These are phyloP conservation scores for Ophiostoma perfectum DNA, from an alignment of 2,329 filamentous ascomycete genomes.

Conservation along the genomic window DNA sequence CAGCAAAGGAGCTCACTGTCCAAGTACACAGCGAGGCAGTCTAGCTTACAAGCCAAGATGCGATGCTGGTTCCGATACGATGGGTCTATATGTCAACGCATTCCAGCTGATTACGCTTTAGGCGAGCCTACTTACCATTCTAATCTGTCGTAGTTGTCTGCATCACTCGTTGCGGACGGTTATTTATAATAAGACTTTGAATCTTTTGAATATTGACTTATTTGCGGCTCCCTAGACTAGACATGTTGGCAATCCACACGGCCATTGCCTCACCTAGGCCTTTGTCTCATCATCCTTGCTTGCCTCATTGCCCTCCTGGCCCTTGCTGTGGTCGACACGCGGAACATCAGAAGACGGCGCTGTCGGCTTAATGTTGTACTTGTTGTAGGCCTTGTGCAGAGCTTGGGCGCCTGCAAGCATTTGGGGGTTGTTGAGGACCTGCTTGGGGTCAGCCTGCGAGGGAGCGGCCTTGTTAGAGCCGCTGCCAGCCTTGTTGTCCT, in stretches of 20 bases:
- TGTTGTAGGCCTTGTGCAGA: constrained; percentile 20
- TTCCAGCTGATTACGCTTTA: too few species aligned
- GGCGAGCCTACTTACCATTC: too few species aligned
- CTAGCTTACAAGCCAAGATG: not conserved
- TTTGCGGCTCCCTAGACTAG: not conserved
- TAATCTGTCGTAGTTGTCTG: too few species aligned
- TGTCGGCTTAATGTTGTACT: constrained; percentile 20
- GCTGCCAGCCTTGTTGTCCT: constrained; percentile 11
- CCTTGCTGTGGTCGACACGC: not conserved
- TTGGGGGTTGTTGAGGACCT: constrained; percentile 58
- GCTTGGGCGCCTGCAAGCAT: constrained; percentile 43
- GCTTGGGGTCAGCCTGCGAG: constrained; percentile 4
- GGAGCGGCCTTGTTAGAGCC: not conserved
- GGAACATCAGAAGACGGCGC: constrained; percentile 2
- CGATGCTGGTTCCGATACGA: too few species aligned
- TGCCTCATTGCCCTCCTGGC: not conserved
- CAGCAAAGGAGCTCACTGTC: constrained; percentile 47
- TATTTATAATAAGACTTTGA: not conserved
- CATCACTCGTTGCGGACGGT: too few species aligned
- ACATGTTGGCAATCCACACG: not conserved
- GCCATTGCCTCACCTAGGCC: not conserved
- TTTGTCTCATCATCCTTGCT: not conserved
- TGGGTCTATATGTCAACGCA: too few species aligned
- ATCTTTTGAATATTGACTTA: not conserved
- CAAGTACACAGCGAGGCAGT: constrained; percentile 19